phyloP scores from a whole-genome alignment of 2,329 filamentous ascomycete species.

The Colletotrichum musae region DNA sequence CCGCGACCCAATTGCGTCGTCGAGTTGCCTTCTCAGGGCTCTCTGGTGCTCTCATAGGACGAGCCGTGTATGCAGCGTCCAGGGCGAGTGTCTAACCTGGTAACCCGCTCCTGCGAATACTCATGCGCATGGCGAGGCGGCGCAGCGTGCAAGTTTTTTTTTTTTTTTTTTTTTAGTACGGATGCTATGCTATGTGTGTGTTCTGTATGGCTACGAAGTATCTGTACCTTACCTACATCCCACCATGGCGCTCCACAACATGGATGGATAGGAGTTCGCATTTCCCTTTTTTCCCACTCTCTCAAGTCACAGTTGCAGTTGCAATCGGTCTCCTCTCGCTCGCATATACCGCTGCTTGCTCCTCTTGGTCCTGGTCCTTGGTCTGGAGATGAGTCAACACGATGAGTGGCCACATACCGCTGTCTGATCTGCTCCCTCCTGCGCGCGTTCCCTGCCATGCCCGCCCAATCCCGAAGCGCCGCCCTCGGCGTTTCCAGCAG shows the following conservation, averaged over 20 bases:
- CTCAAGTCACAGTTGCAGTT: no score
- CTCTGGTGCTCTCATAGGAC: constrained; percentile 49
- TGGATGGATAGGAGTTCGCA: no score
- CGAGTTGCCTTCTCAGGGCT: constrained; percentile 23
- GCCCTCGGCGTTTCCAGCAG: constrained; percentile 43
- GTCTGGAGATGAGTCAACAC: constrained; percentile 41
- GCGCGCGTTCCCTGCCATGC: constrained; percentile 41
- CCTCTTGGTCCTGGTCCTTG: constrained; percentile 2
- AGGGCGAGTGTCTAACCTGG: constrained; percentile 50
- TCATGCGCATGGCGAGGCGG: constrained; percentile 53
- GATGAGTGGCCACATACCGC: constrained; percentile 42
- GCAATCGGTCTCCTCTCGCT: constrained; percentile 3
- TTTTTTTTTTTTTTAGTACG: no score
- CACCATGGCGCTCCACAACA: no score
- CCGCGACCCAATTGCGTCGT: constrained; percentile 53
- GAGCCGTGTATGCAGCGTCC: constrained; percentile 48
- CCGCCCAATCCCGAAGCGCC: constrained; percentile 43
- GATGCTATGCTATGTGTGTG: no score
- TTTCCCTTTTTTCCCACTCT: no score
- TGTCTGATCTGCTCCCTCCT: constrained; percentile 44
- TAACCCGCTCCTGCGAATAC: background rate
- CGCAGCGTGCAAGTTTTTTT: constrained; percentile 50
- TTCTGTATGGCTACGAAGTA: no score
- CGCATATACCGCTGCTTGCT: constrained; percentile 26
- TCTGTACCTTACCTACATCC: no score